phyloP scores from a whole-genome alignment of 2,329 filamentous ascomycete genomes.

The Ophiostoma piceae region DNA sequence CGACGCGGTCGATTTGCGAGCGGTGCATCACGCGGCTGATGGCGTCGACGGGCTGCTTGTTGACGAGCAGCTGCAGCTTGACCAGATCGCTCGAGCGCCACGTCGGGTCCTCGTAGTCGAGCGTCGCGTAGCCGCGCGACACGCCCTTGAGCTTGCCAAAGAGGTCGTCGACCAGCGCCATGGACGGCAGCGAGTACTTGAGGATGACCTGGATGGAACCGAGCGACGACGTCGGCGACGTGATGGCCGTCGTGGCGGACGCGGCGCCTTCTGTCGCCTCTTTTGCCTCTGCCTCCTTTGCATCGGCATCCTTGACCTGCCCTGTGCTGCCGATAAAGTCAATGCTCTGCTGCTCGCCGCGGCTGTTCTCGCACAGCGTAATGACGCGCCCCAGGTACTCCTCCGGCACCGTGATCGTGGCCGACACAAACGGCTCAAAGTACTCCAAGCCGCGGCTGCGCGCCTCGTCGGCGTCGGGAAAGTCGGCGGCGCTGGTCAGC shows the following conservation, averaged over 20 bases:
- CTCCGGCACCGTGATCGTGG: constrained; percentile 85
- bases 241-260: background rate
- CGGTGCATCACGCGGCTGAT: constrained; percentile 84
- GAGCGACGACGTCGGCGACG: constrained; percentile 50
- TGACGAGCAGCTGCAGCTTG: constrained; percentile 89
- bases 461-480: constrained; percentile 62
- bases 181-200: constrained; percentile 82
- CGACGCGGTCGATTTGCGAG: constrained; percentile 74
- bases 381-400: constrained; percentile 93
- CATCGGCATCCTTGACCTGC: background rate
- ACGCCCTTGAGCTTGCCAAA: constrained; percentile 93
- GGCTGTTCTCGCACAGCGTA: constrained; percentile 84
- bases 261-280: constrained; percentile 31
- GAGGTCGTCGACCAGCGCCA: constrained; percentile 90
- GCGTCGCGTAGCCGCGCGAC: constrained; percentile 81
- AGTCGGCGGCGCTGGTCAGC: constrained; percentile 80
- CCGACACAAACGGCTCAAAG: constrained; percentile 63
- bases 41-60: constrained; percentile 88
- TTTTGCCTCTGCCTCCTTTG: background rate
- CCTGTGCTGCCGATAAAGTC: constrained; percentile 63
- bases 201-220: constrained; percentile 88
- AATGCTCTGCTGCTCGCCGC: constrained; percentile 79
- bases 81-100: constrained; percentile 75
- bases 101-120: constrained; percentile 94
- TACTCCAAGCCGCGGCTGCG: constrained; percentile 42